These are phyloP conservation scores for Phytophthora aleatoria DNA, from an alignment of 352 stramenopile genomes.

Conservation along the genomic window DNA sequence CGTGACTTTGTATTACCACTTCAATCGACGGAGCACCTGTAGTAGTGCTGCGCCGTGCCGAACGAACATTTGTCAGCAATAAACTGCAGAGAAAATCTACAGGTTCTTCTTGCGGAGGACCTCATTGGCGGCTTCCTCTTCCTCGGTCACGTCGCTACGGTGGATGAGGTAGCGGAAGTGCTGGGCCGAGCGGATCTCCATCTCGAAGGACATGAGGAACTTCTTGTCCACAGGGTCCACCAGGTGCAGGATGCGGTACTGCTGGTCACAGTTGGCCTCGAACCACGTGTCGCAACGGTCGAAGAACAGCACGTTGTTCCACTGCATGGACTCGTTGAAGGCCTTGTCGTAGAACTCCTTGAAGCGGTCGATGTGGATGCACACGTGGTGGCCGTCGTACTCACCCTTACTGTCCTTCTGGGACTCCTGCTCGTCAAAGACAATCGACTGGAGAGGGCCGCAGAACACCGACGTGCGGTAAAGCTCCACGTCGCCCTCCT, in stretches of 20 bases:
- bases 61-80: conserved; percentile 16
- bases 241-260: conserved; percentile 75
- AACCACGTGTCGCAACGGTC: conserved; percentile 73
- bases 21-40: conserved; percentile 26
- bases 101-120: conserved; percentile 64
- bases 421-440: conserved; percentile 68
- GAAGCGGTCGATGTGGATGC: conserved; percentile 76
- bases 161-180: conserved; percentile 76
- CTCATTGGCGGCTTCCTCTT: conserved; percentile 61
- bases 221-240: conserved; percentile 66
- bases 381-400: conserved; percentile 80
- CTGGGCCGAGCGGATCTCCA: conserved; percentile 72
- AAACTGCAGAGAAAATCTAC: conserved; percentile 31
- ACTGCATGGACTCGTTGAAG: conserved; percentile 63
- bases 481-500: conserved; percentile 41
- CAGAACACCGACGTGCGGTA: conserved; percentile 55
- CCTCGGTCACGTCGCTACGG: conserved; percentile 53
- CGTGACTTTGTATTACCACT: conserved; percentile 32
- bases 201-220: conserved; percentile 70
- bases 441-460: conserved; percentile 59
- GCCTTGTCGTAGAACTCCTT: conserved; percentile 67
- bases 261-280: conserved; percentile 66
- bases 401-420: conserved; percentile 58
- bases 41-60: conserved; percentile 20
- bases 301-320: conserved; percentile 78